phyloP scores from a whole-genome alignment of 2,329 filamentous ascomycete species.

The Aspergillus pseudoterreus region DNA sequence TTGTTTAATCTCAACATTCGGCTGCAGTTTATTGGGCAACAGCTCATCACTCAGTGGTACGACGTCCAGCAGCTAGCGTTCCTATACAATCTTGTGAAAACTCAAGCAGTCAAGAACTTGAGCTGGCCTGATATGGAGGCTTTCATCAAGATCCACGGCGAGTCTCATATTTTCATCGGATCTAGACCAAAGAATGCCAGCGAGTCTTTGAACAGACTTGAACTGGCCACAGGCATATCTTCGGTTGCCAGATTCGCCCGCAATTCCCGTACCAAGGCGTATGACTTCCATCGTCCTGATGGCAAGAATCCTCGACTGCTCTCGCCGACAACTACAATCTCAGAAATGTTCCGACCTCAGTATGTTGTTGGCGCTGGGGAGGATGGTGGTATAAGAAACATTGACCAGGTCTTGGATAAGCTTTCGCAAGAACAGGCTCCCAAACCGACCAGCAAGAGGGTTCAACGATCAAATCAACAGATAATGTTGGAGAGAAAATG shows the following conservation, averaged over 20 bases:
- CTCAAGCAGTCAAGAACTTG: constrained; percentile 12
- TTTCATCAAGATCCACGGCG: constrained; percentile 29
- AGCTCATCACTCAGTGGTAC: constrained; percentile 25
- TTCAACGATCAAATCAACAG: constrained; percentile 5
- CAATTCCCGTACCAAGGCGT: constrained; percentile 15
- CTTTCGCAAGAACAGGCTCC: constrained; percentile 13
- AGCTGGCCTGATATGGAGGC: constrained; percentile 29
- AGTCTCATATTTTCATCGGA: constrained; percentile 28
- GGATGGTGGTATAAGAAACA: constrained; percentile 10
- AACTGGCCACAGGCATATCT: constrained; percentile 25
- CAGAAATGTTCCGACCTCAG: constrained; percentile 19
- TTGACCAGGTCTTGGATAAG: constrained; percentile 16
- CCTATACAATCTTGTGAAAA: constrained; percentile 25
- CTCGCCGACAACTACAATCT: constrained; percentile 21
- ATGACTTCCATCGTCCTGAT: constrained; percentile 15
- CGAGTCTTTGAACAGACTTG: constrained; percentile 25
- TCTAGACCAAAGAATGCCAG: constrained; percentile 22
- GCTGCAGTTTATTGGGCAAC: constrained; percentile 24
- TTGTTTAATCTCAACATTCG: constrained; percentile 23
- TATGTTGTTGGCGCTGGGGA: constrained; percentile 13
- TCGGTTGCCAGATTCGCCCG: constrained; percentile 24
- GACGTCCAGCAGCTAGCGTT: constrained; percentile 28
- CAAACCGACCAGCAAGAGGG: constrained; percentile 12
- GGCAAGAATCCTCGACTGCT: constrained; percentile 20
- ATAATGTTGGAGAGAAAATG: constrained; percentile 12